Base-by-base conservation (phyloP, 2,329 filamentous ascomycete genomes). In the Aulographum hederae region DNA sequence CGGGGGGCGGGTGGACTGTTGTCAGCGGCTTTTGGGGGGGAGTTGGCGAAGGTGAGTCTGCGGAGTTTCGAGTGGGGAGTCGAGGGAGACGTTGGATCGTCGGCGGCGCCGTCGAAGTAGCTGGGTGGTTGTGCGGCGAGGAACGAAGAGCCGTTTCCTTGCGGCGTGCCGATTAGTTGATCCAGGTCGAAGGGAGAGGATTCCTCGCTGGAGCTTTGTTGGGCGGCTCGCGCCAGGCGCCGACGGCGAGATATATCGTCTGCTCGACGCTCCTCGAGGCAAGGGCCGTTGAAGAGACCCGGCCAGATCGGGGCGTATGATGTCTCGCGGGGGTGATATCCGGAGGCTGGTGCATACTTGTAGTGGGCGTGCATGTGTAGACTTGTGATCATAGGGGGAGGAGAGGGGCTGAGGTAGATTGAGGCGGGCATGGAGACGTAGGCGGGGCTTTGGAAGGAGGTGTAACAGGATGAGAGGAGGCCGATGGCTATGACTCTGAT, bases 381-480 rank as follows among this genome's bases (percentile, higher is more conserved):
- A 4, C 40, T 39, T 20, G 39, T 44, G 2, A 43, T 33, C 4
- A 35, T 14, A 17, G n/a, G 31, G 14, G 26, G 27, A 10, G 20
- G 26, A 14, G 18, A 37, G 26, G 31, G 34, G 16, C 39, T 39
- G 17, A 36, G 34, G 11, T 34, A 38, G 3, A 43, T 15, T 8
- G 30, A 11, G 8, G 6, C 28, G 19, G 18, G 21, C 11, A 28
- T 17, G 12, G 30, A 10, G 6, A 6, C 3, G 40, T 38, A 5
- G 43, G 18, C 25, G 31, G 33, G 12, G 31, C 31, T 8, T 37
- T 38, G 18, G 36, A 40, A 1, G 39, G 36, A 2, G 35, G 30
- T 47, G 27, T 39, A 45, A 33, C 43, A 47, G 12, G 42, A 45
- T 6, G 45, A 41, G 4, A 47, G 34, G 6, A 48, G 28, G 19